Percentiles rank a stretch among this genome's conserved stretches.
Evolutionary conservation across 805 yeast species (phyloP).

Genomic region (Saccharomycopsis sp.): DNA sequence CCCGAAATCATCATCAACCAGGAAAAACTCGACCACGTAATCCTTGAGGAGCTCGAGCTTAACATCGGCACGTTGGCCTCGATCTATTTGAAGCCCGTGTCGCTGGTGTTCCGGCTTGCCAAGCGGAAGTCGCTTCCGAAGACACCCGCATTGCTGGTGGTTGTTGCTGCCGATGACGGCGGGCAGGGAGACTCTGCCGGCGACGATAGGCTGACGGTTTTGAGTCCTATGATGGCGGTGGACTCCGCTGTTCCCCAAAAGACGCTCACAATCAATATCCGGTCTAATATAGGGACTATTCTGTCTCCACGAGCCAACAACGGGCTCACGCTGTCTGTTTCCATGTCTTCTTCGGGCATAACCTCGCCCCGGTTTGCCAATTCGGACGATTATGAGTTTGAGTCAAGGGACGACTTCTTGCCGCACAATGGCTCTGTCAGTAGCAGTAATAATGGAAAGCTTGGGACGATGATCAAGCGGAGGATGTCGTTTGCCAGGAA

Average conservation of each 20-base stretch:
- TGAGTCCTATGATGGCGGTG: conserved; percentile 3
- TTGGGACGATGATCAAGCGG: not conserved
- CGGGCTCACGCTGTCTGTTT: not conserved
- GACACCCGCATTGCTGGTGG: conserved; percentile 41
- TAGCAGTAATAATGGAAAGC: not conserved
- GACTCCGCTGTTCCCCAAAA: conserved; percentile 7
- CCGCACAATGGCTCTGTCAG: not conserved
- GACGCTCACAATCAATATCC: conserved; percentile 15
- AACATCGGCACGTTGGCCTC: conserved; percentile 79
- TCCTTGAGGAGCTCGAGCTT: conserved; percentile 75
- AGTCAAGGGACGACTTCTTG: not conserved
- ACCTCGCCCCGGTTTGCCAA: not conserved
- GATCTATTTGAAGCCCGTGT: conserved; percentile 75
- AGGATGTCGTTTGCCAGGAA: conserved; percentile 13
- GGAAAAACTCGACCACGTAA: conserved; percentile 60
- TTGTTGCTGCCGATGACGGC: not conserved
- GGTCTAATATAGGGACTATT: conserved; percentile 16
- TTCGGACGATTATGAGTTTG: not conserved
- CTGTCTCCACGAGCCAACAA: conserved; percentile 12
- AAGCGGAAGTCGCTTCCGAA: conserved; percentile 42
- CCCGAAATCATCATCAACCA: conserved; percentile 63
- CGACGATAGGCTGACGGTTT: not conserved
- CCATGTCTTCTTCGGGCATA: not conserved
- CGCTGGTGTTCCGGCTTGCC: conserved; percentile 67
- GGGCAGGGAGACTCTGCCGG: conserved; percentile 12